A percentile compares a stretch with the other conserved stretches of the same genome.
These are phyloP conservation scores for Gossypium arboreum DNA, from an alignment of 345 rosid genomes.

Conservation along the genomic window DNA sequence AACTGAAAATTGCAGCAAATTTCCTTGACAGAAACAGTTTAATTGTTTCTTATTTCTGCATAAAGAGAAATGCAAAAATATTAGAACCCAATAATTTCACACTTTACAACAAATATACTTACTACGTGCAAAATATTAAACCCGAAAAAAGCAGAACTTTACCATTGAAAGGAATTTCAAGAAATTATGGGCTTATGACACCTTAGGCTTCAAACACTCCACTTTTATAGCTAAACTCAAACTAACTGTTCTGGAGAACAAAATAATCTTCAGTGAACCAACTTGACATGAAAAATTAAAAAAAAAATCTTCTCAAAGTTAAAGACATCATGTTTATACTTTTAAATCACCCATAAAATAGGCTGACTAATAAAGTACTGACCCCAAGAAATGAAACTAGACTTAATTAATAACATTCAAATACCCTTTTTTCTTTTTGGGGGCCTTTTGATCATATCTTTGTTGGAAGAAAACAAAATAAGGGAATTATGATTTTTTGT, in stretches of 20 bases:
- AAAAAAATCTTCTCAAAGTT: too few species aligned
- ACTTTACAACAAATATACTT: neutral
- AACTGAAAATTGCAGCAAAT: neutral
- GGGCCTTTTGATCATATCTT: neutral
- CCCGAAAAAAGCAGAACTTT: neutral
- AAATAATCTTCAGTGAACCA: too few species aligned
- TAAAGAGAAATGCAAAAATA: neutral
- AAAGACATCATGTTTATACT: too few species aligned
- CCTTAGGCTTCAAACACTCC: too few species aligned
- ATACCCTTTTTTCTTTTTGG: neutral
- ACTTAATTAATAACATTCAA: neutral
- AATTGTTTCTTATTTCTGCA: neutral
- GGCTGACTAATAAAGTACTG: too few species aligned
- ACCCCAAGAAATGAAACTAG: too few species aligned
- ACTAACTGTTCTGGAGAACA: too few species aligned
- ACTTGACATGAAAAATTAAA: too few species aligned
- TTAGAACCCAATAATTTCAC: neutral
- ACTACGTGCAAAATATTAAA: neutral
- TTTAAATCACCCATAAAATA: too few species aligned
- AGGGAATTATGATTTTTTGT: neutral
- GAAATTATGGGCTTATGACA: too few species aligned
- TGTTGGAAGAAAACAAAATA: neutral
- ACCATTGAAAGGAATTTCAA: too few species aligned
- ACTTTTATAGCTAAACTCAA: too few species aligned
- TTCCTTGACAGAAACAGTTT: neutral